phyloP scores from a whole-genome alignment of 1,139 yeast genomes.

The Wickerhamomyces sp. region DNA sequence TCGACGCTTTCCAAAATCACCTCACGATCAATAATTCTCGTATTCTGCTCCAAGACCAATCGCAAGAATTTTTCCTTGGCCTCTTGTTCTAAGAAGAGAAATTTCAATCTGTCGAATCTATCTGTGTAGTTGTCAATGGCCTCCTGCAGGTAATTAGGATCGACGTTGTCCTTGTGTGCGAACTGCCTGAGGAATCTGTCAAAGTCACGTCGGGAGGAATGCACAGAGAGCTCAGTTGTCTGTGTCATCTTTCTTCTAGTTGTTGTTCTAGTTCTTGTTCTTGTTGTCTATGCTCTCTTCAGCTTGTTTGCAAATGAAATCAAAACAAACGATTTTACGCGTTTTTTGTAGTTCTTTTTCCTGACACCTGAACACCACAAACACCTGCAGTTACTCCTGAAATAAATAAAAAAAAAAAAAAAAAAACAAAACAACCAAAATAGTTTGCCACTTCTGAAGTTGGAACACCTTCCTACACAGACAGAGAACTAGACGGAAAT shows the following conservation, averaged over 20 bases:
- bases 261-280: conserved; percentile 4
- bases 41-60: conserved; percentile 32
- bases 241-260: conserved; percentile 8
- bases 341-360: not conserved
- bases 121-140: conserved; percentile 12
- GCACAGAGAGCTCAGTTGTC: conserved; percentile 26
- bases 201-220: conserved; percentile 3
- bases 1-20: conserved; percentile 27
- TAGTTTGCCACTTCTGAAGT: not conserved
- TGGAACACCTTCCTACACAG: not conserved
- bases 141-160: conserved; percentile 17
- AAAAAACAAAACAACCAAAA: not conserved
- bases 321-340: not conserved
- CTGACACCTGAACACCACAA: not conserved
- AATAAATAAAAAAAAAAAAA: not conserved
- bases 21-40: conserved; percentile 26
- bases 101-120: conserved; percentile 46
- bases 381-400: not conserved
- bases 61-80: conserved; percentile 58
- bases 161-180: conserved; percentile 3
- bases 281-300: conserved; percentile 6
- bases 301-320: not conserved
- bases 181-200: conserved; percentile 4
- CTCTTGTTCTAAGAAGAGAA: conserved; percentile 62
- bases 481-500: not conserved